Base-by-base conservation (phyloP, 1,284 basidiomycete species). In the Meira nashicola region DNA sequence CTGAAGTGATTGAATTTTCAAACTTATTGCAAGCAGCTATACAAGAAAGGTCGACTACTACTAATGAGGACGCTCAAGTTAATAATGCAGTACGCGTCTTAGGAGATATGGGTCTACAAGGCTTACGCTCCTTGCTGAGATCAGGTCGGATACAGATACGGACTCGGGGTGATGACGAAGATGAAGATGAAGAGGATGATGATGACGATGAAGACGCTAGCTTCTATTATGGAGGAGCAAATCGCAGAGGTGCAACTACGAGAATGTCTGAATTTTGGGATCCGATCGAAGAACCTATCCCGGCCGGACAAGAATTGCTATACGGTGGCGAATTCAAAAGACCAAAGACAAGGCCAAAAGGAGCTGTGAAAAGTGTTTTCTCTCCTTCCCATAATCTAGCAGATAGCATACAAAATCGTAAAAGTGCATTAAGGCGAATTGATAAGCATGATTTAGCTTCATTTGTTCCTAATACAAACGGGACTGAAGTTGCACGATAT, bases 401-500 rank as follows among this genome's bases (percentile, higher is more conserved):
- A n/a, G 58, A 60, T 46, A 23, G 17, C 12, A 21, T 62, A 14
- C 8, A 43, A n/a, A 54, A 43, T 25, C 19, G 41, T 15, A 43
- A 50, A 40, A 38, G 51, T 39, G 15, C 53, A 6, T 49, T 53
- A n/a, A 17, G 64, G 23, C 41, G 43, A 50, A 39, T 59, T 54
- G 39, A 58, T 50, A 53, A 39, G 44, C 39, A 58, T 52, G 37
- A 70, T 60, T 44, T 53, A 38, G 40, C 39, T 2, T 17, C 37
- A 2, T 33, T n/a, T 53, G 37, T 25, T 10, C 94, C 93, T 0
- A 96, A 95, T 73, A 85, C 88, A 2, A 83, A 85, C 64, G 94
- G 94, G 2, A 89, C 89, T 1, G 85, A 90, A 11, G 92, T 97
- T 0, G 90, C 91, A 1, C 82, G 83, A 39, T 92, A 92, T 71